Evolutionary conservation across 176 grass and related monocot species (phyloP), one percentile per base, ranked within the genome.

Genomic region (Leersia perrieri): DNA sequence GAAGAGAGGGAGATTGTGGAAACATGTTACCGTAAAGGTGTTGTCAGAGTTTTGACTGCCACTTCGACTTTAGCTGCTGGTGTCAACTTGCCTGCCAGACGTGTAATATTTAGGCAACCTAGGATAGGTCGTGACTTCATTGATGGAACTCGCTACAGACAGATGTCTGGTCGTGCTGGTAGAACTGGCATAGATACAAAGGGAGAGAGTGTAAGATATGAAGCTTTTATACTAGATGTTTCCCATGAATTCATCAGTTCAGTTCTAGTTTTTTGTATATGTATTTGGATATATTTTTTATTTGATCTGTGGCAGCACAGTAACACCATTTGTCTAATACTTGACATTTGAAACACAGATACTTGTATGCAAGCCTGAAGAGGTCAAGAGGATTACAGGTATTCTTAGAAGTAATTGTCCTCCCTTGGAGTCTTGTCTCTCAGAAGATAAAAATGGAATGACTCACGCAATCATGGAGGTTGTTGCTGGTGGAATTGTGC

Each of bases 401-500:
- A 92, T 98, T 77, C 39, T 98, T 75, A 98, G 84, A 84, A 88
- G 81, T 62, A 86, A 87, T 60, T 98, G 92, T 38, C 70, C 88
- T 72, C 90, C 90, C 53, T 89, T 94, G 86, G 87, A 98, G 63
- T 98, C 95, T 33, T 98, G 95, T 78, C 84, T 98, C 38, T 98
- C 95, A 36, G 95, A 98, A 84, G 90, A 92, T 82, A 94, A 94
- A 92, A 98, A 98, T 87, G 95, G 95, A 63, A 98, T 98, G 95
- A 98, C 86, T 88, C 95, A 98, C 89, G 92, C 95, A 25, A 94
- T 98, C 74, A 91, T 98, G 95, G 95, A 98, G 74, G 95, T 98
- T 83, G 95, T 98, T 86, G 83, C 95, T 82, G 88, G 95, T 74
- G 95, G 95, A 26, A 92, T 94, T 62, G 95, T 98, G 44, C 95